Evolutionary conservation across 352 stramenopile genomes (phyloP), one percentile per base, ranked within the genome.

Genomic region (Pythium brachiatum): DNA sequence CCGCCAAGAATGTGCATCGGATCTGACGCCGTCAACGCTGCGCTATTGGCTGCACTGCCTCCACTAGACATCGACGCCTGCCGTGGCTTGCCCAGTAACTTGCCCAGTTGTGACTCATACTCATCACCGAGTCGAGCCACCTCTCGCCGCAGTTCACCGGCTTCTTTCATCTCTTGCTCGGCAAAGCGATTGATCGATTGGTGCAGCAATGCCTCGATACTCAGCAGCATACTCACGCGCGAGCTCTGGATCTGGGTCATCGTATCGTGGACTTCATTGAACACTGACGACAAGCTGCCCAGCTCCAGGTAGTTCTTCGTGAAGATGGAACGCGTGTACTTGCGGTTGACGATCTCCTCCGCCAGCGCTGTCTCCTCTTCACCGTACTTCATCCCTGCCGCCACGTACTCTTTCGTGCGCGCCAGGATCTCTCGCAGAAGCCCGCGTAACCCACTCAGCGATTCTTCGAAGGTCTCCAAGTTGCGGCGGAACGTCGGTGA

Each of bases 401-500:
- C 66, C 27, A 89, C 81, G 39, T 92, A 95, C 53, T 95, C 87
- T 36, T 95, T 93, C 1, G 82, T 83, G 39, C 78, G 79, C 13
- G 53, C 65, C 41, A 92, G 61, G 13, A 95, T 75, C 62, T 94
- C 85, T 32, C 86, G 87, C 13, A 95, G 52, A 16, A 95, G 60
- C 0, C 69, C 68, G 9, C 83, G 76, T 0, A 95, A 65, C 0
- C 83, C 85, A 1, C 74, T 72, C 4, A 93, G 72, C 25, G 83
- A 88, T 32, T 92, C 85, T 27, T 95, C 87, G 43, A 92, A 88
- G 20, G 79, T 74, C 55, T 95, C 87, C 18, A 95, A 46, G 50
- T 92, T 83, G 5, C 84, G 75, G 0, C 87, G 72, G 60, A 94
- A 95, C 83, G 92, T 92, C 46, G 87, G 87, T 56, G 87, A 95